Base-by-base conservation (phyloP, 768 basidiomycete genomes). In the Xerocomus brunneocitrinus region DNA sequence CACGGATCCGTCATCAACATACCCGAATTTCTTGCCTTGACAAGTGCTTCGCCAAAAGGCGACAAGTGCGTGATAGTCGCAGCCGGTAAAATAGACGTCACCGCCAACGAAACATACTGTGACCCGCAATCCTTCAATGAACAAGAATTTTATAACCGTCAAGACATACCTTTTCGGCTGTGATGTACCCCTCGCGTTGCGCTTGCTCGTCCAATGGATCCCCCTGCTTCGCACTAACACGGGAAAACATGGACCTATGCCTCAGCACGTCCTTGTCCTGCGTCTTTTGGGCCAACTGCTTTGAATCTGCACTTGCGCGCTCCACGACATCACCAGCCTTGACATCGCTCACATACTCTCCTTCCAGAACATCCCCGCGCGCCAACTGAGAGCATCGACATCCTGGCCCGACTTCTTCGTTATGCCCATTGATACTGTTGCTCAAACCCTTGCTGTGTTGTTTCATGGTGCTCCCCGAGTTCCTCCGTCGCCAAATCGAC, bases 261-360 rank as follows among this genome's bases (percentile, higher is more conserved):
- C 72, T 72, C 43, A 65, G 66, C 4, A 63, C 62, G 3, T 71
- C 67, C 8, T 67, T 65, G 4, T 54, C 49, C 1, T 42, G 40
- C 9, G 28, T 14, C 10, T 30, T 40, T 6, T 19, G 13, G 14
- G 2, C 3, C 35, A 38, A 34, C 8, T 52, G 38, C 28, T 41
- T 57, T 16, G 36, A 50, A 44, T 40, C 43, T 4, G 5, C n/a
- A 14, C 44, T 27, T 8, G 22, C 6, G 24, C 9, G 35, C 4
- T 36, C 46, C 30, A 19, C 6, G 0, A 12, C 27, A 14, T 47
- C 30, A 14, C 35, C 43, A 16, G 19, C 50, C 32, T 55, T 47
- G 36, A 10, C 12, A 16, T 30, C 31, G 4, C 38, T n/a, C 12
- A 3, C 19, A 10, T 10, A 25, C 27, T 35, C 48, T 36, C 46